Evolutionary conservation across 2,329 filamentous ascomycete genomes (phyloP).

Genomic region (Hyphodiscus sp.): DNA sequence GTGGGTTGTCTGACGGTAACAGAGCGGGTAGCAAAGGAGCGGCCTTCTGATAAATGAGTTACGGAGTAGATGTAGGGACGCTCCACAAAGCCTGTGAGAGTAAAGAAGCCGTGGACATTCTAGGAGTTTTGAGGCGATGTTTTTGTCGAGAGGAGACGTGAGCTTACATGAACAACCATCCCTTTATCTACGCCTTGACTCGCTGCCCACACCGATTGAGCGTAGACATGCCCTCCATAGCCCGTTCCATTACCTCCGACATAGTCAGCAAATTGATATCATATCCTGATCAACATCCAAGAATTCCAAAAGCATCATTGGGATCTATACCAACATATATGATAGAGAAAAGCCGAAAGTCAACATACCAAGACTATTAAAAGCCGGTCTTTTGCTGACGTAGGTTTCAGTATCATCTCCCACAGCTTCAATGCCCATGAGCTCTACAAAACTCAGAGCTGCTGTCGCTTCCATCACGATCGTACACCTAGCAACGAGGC

Average conservation of each 20-base stretch:
- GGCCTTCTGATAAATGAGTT: conserved; percentile 37
- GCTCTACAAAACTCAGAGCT: not conserved
- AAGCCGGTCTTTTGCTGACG: conserved; percentile 11
- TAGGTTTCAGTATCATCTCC: not conserved
- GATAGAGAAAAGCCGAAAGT: too few species aligned
- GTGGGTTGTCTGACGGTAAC: conserved; percentile 44
- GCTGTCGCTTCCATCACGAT: not conserved
- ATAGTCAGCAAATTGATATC: not conserved
- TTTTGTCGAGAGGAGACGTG: not conserved
- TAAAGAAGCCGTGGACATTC: conserved; percentile 48
- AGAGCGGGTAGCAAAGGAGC: conserved; percentile 43
- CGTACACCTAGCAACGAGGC: not conserved
- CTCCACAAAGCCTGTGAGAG: conserved; percentile 39
- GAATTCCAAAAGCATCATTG: not conserved
- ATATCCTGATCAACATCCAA: not conserved
- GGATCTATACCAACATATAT: not conserved
- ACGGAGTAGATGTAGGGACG: conserved; percentile 49
- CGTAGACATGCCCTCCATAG: conserved; percentile 41
- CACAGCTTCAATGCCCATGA: not conserved
- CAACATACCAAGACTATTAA: conserved; percentile 1
- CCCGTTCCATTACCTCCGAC: conserved; percentile 18
- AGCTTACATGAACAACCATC: conserved; percentile 35
- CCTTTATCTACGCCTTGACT: conserved; percentile 30
- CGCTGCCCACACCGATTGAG: conserved; percentile 36
- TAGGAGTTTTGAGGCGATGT: not conserved